Percentiles rank a stretch among this genome's conserved stretches.
These are phyloP conservation scores for Cnidoscolus chayamansa DNA, from an alignment of 441 rosid species.

Conservation along the genomic window DNA sequence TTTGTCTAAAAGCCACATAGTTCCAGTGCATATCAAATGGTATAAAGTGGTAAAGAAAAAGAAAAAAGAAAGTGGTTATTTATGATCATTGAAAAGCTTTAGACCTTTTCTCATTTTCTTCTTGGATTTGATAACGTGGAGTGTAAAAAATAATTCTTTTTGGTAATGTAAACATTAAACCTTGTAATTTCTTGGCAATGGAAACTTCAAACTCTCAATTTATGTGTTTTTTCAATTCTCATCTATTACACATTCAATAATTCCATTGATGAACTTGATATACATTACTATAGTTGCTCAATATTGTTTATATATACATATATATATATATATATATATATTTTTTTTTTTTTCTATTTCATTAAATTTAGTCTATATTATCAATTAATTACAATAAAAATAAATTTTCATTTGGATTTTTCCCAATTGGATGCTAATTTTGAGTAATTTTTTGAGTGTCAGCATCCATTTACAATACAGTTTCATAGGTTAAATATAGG, in stretches of 20 bases:
- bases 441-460: no score
- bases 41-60: neutral
- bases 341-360: no score
- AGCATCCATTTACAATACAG: no score
- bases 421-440: no score
- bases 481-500: no score
- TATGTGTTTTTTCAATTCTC: neutral
- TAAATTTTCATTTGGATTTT: no score
- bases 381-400: no score
- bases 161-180: slow-evolving; percentile 7
- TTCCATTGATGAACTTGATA: no score
- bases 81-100: slow-evolving; percentile 26
- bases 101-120: neutral
- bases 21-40: slow-evolving; percentile 14
- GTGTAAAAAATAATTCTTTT: slow-evolving; percentile 25
- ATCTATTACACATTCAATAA: neutral
- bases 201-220: neutral
- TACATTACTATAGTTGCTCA: no score
- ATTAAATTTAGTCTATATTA: no score
- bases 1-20: neutral
- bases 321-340: no score
- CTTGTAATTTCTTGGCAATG: slow-evolving; percentile 13
- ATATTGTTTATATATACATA: no score
- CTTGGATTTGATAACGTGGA: neutral
- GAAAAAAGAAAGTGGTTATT: slow-evolving; percentile 19